phyloP scores from a whole-genome alignment of 2,329 filamentous ascomycete species.

The Talaromyces funiculosus region DNA sequence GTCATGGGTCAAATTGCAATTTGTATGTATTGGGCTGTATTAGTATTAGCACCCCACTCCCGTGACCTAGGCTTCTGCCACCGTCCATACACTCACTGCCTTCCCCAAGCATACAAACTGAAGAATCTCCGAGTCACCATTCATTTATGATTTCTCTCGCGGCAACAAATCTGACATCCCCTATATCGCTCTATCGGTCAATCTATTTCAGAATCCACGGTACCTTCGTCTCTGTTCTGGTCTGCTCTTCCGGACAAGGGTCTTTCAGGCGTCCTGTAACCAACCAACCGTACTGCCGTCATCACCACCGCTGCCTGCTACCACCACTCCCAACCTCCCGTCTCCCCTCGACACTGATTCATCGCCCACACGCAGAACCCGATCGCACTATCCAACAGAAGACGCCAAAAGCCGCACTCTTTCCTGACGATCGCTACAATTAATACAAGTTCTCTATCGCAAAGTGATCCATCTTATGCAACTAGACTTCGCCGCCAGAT shows the following conservation, averaged over 20 bases:
- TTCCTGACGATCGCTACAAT: background rate
- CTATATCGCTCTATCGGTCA: background rate
- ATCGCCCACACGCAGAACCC: background rate
- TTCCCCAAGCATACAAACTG: background rate
- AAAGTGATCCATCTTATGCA: background rate
- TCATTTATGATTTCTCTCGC: background rate
- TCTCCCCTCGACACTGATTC: slow-evolving; percentile 1
- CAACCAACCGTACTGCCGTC: slow-evolving; percentile 2
- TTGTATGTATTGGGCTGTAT: background rate
- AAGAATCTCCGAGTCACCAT: background rate
- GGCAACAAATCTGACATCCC: background rate
- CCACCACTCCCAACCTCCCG: slow-evolving; percentile 9
- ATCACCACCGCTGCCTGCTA: background rate
- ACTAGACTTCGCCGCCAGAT: background rate
- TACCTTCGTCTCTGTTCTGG: background rate
- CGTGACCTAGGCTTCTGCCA: slow-evolving; percentile 7
- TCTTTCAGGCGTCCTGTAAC: background rate
- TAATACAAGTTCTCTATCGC: background rate
- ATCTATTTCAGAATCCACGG: background rate
- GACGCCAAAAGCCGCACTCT: background rate
- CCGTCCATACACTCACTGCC: slow-evolving; percentile 5
- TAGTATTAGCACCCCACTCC: slow-evolving; percentile 1
- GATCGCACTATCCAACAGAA: background rate
- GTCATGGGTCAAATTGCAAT: background rate
- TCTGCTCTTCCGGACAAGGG: background rate